Conservation (phyloP, 805 yeast species). For the Candida chilensis region DNA sequence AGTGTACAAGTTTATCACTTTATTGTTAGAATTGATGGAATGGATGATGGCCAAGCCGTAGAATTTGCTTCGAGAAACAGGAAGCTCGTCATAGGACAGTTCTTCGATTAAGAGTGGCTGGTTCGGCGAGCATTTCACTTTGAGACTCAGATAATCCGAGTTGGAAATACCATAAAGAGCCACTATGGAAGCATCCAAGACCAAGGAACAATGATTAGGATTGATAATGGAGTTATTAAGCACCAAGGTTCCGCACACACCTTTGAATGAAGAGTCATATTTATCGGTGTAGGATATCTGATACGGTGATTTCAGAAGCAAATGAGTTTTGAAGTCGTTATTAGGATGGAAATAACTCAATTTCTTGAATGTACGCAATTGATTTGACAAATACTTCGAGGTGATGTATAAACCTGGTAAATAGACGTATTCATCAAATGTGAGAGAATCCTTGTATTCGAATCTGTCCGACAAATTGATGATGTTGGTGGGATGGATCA, state of each 20-base stretch:
- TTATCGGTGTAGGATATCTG: conserved; percentile 24
- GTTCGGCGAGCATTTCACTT: no score
- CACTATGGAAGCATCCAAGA: conserved; percentile 32
- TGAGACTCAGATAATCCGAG: no score
- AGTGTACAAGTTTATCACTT: conserved; percentile 45
- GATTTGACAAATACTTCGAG: conserved; percentile 36
- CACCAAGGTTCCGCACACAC: conserved; percentile 24
- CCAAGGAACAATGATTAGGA: conserved; percentile 12
- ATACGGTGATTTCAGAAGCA: conserved; percentile 27
- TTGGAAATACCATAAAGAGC: conserved; percentile 28
- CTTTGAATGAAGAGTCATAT: conserved; percentile 6
- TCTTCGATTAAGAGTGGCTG: no score
- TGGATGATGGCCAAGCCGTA: conserved; percentile 58
- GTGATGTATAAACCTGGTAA: conserved; percentile 21
- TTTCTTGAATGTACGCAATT: conserved; percentile 40
- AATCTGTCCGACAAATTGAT: conserved; percentile 32
- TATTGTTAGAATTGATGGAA: conserved; percentile 36
- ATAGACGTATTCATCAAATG: conserved; percentile 11
- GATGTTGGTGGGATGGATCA: conserved; percentile 45
- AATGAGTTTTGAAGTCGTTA: conserved; percentile 14
- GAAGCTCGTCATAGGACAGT: no score
- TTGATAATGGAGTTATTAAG: conserved; percentile 20
- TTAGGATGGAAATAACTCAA: conserved; percentile 45
- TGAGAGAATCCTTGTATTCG: conserved; percentile 16
- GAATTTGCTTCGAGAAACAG: no score